A percentile compares a stretch with the other conserved stretches of the same genome.
These are phyloP conservation scores for Scheffersomyces lignicola DNA, from an alignment of 1,139 yeast genomes.

Conservation along the genomic window DNA sequence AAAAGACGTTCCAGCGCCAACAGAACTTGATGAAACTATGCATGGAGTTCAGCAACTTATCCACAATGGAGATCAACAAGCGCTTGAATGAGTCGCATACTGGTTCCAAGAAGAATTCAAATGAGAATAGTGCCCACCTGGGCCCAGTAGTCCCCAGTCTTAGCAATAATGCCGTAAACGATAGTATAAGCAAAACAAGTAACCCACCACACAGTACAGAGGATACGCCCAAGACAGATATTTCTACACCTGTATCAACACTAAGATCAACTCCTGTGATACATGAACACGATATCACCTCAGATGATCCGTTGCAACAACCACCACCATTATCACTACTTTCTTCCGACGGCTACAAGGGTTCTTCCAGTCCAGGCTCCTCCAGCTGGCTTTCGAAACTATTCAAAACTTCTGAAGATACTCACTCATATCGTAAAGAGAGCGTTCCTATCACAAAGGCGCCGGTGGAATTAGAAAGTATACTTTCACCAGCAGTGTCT, in stretches of 20 bases:
- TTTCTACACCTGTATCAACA: no score
- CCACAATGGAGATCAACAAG: constrained; percentile 46
- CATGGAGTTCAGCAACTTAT: constrained; percentile 44
- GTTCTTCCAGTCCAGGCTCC: neutral
- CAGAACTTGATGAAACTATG: constrained; percentile 42
- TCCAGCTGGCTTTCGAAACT: constrained; percentile 19
- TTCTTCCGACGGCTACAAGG: no score
- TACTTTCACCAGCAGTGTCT: constrained; percentile 2
- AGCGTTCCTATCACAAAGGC: constrained; percentile 18
- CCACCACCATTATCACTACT: no score
- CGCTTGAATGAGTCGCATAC: constrained; percentile 6
- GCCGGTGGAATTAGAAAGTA: constrained; percentile 47
- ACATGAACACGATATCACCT: no score
- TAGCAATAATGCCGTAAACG: neutral
- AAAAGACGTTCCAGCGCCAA: constrained; percentile 44
- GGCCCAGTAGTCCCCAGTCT: no score
- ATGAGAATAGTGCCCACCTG: no score
- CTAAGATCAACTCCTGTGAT: no score
- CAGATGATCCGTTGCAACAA: neutral
- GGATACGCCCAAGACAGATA: no score
- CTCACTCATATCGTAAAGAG: no score
- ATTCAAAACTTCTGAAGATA: constrained; percentile 21
- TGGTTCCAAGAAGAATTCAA: no score
- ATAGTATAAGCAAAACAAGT: no score
- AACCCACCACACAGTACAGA: no score